phyloP scores from a whole-genome alignment of 2,329 filamentous ascomycete genomes.

The Amauroascus verrucosus region DNA sequence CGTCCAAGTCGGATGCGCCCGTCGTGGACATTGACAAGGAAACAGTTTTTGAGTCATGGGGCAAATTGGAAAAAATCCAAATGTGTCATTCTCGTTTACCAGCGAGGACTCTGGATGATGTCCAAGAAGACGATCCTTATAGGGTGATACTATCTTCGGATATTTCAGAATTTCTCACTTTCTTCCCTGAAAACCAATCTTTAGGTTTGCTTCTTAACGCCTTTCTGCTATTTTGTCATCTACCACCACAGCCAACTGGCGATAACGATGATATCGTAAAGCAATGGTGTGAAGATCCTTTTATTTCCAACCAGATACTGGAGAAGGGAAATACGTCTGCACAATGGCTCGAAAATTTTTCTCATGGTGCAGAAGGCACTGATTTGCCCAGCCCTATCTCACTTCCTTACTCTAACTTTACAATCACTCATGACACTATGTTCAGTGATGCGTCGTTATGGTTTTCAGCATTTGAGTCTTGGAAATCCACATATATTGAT shows the following conservation, averaged over 20 bases:
- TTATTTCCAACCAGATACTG: constrained; percentile 38
- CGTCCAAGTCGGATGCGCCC: constrained; percentile 26
- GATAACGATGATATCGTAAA: constrained; percentile 21
- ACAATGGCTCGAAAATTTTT: constrained; percentile 21
- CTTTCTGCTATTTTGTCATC: constrained; percentile 57
- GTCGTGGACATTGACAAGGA: constrained; percentile 19
- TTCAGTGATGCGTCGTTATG: constrained; percentile 43
- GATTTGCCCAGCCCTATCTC: constrained; percentile 20
- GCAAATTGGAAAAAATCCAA: constrained; percentile 44
- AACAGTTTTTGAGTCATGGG: constrained; percentile 38
- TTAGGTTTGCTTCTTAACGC: constrained; percentile 51
- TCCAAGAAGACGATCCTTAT: constrained; percentile 69
- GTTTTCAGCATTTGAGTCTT: constrained; percentile 32
- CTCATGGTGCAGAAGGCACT: constrained; percentile 10
- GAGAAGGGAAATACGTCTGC: constrained; percentile 21
- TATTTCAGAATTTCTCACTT: constrained; percentile 51
- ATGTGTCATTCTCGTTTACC: constrained; percentile 48
- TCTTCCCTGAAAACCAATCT: constrained; percentile 24
- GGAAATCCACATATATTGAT: constrained; percentile 21
- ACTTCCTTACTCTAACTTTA: constrained; percentile 31
- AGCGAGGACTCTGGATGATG: constrained; percentile 63
- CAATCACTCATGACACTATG: constrained; percentile 43
- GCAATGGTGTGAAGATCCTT: constrained; percentile 44
- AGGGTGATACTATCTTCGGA: constrained; percentile 73
- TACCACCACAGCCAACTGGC: constrained; percentile 45